Conservation (phyloP, 2,329 filamentous ascomycete genomes). For the Exserohilum rostratum region DNA sequence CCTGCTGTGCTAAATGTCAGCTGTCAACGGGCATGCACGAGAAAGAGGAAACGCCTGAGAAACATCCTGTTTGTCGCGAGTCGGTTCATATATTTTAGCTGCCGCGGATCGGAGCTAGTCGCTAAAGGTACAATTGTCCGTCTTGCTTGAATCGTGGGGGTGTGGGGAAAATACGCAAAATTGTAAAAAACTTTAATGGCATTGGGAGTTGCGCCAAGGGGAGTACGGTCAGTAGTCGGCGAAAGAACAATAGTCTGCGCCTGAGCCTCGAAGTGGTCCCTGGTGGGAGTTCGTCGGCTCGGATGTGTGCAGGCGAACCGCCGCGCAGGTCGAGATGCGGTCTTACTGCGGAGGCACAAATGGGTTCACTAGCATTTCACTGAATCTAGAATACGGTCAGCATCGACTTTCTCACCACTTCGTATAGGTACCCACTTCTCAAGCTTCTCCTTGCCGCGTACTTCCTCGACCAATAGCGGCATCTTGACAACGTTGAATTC, state of each 20-base stretch:
- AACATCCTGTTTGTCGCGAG: slow-evolving; percentile 1
- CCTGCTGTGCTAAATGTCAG: slow-evolving; percentile 15
- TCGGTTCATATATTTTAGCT: slow-evolving; percentile 5
- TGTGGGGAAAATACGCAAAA: slow-evolving; percentile 4
- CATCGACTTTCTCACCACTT: background rate
- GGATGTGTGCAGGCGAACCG: background rate
- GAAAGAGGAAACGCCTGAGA: slow-evolving; percentile 17
- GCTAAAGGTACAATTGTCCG: slow-evolving; percentile 15
- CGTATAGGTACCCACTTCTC: slow-evolving; percentile 62
- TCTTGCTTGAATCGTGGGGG: slow-evolving; percentile 6
- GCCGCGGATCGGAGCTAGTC: slow-evolving; percentile 9
- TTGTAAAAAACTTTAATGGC: slow-evolving; percentile 12
- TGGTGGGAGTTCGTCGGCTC: slow-evolving; percentile 32
- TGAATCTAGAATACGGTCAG: slow-evolving; percentile 61
- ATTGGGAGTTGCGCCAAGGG: slow-evolving; percentile 2
- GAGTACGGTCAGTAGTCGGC: slow-evolving; percentile 10
- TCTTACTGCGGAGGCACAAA: slow-evolving; percentile 68
- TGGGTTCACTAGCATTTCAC: slow-evolving; percentile 79
- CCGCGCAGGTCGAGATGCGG: background rate
- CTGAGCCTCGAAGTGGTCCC: background rate
- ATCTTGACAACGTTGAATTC: slow-evolving; percentile 99
- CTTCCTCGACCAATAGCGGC: slow-evolving; percentile 93
- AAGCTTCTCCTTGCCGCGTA: slow-evolving; percentile 90
- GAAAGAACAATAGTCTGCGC: background rate
- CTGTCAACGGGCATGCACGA: slow-evolving; percentile 20